phyloP scores from a whole-genome alignment of 495 filamentous ascomycete species.

The Alectoria sarmentosa region DNA sequence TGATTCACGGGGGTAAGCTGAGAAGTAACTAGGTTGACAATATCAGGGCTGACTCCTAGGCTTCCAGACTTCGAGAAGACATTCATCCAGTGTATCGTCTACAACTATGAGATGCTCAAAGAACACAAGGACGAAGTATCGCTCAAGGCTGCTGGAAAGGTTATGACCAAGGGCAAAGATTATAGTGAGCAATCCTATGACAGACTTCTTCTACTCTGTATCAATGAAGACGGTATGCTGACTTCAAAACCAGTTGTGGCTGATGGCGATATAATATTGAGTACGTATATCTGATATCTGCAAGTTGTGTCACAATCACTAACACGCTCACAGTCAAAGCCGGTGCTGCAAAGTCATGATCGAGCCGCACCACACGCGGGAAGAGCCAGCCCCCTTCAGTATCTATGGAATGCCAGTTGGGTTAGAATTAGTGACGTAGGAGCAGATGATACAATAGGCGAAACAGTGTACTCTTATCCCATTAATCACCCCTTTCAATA shows the following conservation, averaged over 20 bases:
- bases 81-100: slow-evolving; percentile 94
- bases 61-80: slow-evolving; percentile 91
- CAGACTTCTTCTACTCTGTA: no score
- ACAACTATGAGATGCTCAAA: slow-evolving; percentile 64
- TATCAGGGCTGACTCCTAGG: background rate
- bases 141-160: slow-evolving; percentile 88
- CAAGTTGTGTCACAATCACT: background rate
- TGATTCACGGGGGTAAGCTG: slow-evolving; percentile 70
- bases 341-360: slow-evolving; percentile 20
- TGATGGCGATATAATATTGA: slow-evolving; percentile 1
- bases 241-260: background rate
- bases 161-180: slow-evolving; percentile 99
- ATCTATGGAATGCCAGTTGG: background rate
- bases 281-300: background rate
- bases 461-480: background rate
- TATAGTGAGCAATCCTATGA: slow-evolving; percentile 84
- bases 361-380: background rate
- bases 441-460: background rate
- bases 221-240: no score
- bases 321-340: slow-evolving; percentile 6
- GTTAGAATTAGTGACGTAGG: background rate
- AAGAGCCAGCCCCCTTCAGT: background rate
- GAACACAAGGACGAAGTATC: slow-evolving; percentile 65
- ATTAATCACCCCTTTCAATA: no score
- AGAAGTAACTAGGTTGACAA: background rate